Percentiles rank a stretch among this genome's conserved stretches.
These are phyloP conservation scores for Strombidium stylifer DNA, from an alignment of 73 alveolate genomes.

Conservation along the genomic window DNA sequence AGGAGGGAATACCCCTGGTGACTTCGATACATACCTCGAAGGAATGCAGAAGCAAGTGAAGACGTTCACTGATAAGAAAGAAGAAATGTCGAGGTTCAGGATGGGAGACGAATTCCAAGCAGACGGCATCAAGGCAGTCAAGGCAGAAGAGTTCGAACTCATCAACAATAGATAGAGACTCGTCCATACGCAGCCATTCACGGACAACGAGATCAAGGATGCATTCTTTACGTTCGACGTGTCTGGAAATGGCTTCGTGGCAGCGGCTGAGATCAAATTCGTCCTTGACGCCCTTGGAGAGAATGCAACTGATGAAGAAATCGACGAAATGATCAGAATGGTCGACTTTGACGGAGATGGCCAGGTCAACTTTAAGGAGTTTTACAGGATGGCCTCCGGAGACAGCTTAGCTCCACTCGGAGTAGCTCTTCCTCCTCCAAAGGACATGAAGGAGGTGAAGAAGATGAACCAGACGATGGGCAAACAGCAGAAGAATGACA, in stretches of 20 bases:
- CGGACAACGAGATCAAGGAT: conserved; percentile 73
- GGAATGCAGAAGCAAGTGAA: too few species aligned
- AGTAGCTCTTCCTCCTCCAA: conserved; percentile 69
- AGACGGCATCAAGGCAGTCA: too few species aligned
- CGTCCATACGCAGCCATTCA: conserved; percentile 56
- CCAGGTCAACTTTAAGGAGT: conserved; percentile 79
- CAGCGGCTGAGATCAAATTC: conserved; percentile 75
- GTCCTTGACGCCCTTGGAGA: conserved; percentile 84
- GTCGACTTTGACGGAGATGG: conserved; percentile 89
- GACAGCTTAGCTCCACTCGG: conserved; percentile 74
- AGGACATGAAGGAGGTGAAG: conserved; percentile 33
- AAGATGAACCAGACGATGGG: conserved; percentile 2
- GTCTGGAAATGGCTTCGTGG: conserved; percentile 78
- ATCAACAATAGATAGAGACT: too few species aligned
- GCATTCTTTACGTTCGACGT: conserved; percentile 77
- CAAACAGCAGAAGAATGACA: conserved; percentile 11
- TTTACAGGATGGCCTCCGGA: conserved; percentile 82
- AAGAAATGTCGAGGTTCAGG: too few species aligned
- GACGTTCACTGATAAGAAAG: too few species aligned
- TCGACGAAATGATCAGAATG: conserved; percentile 90
- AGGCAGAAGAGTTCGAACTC: too few species aligned
- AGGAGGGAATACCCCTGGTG: too few species aligned
- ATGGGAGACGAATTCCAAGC: too few species aligned
- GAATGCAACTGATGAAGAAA: conserved; percentile 90
- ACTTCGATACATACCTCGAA: too few species aligned